Evolutionary conservation across 495 filamentous ascomycete species (phyloP), one percentile per base, ranked within the genome.

Genomic region (Margaritispora aquatica): DNA sequence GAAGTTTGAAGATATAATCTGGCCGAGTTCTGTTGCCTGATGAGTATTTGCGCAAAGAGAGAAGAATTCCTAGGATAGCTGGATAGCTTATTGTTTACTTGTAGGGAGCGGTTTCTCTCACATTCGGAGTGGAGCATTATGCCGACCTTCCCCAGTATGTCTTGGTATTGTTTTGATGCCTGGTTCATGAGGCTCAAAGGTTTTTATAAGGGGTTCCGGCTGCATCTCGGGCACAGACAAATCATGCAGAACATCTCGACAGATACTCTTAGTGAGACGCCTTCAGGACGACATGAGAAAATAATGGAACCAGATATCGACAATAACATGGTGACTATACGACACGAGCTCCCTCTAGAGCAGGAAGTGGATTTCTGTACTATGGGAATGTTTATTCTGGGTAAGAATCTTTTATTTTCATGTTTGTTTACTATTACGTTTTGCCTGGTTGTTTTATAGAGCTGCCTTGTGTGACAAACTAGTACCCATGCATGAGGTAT

Each of bases 381-480:
- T 0, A 69, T 97, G 66, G 93, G 90, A 67, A 96, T 97, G 93
- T 92, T 96, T 66, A 96, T 96, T 51, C 88, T 97, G 57, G 92
- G 92, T 95, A 81, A 66, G 66, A 52, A 13, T 50, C 15, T 8
- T 3, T 8, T 50, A 5, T 50, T 50, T 50, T 4, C 47, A 50
- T 50, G 47, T 50, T 50, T 50, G 47, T 57, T 70, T 64, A 19
- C 51, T 51, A 20, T 47, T 57, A 34, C 56, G 53, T 54, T 60
- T 26, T 29, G 21, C 34, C 36, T 46, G 0, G 20, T 27, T 26
- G 20, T 34, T 11, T 55, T 3, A 21, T 5, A 19, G 36, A 24
- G 27, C 8, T 41, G 53, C 53, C 5, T 54, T 22, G 26, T 38
- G n/a, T 4, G 34, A 31, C 15, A 3, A n/a, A 3, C 38, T 17